Percentiles rank a stretch among this genome's conserved stretches.
Evolutionary conservation across 169 alveolate genomes (phyloP).

Genomic region (Cryptosporidium xiaoi): DNA sequence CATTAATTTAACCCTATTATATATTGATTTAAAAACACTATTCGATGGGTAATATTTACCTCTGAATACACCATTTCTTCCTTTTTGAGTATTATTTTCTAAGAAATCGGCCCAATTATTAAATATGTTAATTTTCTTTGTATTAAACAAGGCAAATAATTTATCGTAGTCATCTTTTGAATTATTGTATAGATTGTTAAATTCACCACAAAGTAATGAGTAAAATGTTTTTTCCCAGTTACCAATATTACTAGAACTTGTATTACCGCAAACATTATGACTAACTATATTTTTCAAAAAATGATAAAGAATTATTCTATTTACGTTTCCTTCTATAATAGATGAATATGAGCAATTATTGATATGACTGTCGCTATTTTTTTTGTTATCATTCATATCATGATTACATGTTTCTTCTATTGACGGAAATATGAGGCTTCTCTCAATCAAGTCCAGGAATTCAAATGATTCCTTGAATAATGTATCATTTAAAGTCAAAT

Average conservation of each 20-base stretch:
- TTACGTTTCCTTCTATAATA: slow-evolving; percentile 33
- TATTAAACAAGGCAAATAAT: slow-evolving; percentile 56
- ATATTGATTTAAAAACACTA: slow-evolving; percentile 6
- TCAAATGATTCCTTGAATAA: slow-evolving; percentile 48
- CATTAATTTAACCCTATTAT: slow-evolving; percentile 13
- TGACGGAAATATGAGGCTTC: slow-evolving; percentile 48
- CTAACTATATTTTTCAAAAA: slow-evolving; percentile 17
- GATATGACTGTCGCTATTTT: background rate
- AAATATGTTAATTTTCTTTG: slow-evolving; percentile 44
- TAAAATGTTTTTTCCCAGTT: slow-evolving; percentile 48
- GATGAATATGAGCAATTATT: background rate
- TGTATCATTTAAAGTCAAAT: slow-evolving; percentile 38
- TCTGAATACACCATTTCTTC: slow-evolving; percentile 12
- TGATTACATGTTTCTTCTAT: background rate
- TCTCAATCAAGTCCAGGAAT: slow-evolving; percentile 39
- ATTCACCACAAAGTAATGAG: slow-evolving; percentile 51
- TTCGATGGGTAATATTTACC: slow-evolving; percentile 32
- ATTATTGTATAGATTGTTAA: slow-evolving; percentile 8
- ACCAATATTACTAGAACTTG: slow-evolving; percentile 10
- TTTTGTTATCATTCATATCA: background rate
- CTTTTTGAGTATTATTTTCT: slow-evolving; percentile 45
- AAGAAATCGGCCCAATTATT: slow-evolving; percentile 60
- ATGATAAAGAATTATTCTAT: slow-evolving; percentile 10
- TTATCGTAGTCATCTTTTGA: slow-evolving; percentile 39
- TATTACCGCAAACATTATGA: background rate